Conservation (phyloP, 2,329 filamentous ascomycete species). For the Elsinoe arachidis region DNA sequence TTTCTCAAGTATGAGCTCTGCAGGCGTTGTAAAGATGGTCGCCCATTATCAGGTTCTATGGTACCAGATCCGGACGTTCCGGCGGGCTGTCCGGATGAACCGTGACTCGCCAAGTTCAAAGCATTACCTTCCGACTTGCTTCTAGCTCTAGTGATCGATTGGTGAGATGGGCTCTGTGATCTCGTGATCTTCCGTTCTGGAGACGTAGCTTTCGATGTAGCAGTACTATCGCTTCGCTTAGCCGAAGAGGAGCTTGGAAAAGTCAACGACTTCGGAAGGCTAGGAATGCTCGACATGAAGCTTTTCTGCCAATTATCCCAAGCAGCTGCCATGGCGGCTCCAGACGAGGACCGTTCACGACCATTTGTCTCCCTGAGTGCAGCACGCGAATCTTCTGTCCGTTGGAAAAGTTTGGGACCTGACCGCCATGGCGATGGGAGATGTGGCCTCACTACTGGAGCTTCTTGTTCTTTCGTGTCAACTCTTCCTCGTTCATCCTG, state of each 20-base stretch:
- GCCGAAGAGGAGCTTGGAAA: constrained; percentile 22
- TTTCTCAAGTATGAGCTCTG: constrained; percentile 39
- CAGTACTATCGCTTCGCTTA: constrained; percentile 12
- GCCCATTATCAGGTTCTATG: neutral
- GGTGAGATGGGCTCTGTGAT: neutral
- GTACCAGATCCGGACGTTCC: neutral
- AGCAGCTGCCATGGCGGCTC: constrained; percentile 12
- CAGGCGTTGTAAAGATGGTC: constrained; percentile 10
- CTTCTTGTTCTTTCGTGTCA: neutral
- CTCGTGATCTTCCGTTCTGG: neutral
- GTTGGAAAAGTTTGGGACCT: constrained; percentile 29
- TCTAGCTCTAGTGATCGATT: neutral
- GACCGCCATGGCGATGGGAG: constrained; percentile 41
- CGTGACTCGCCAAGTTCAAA: neutral
- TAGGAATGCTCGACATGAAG: constrained; percentile 23
- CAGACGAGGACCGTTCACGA: constrained; percentile 31
- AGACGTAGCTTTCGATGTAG: constrained; percentile 2
- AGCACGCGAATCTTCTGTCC: constrained; percentile 29
- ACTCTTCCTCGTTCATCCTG: constrained; percentile 7
- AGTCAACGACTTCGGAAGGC: constrained; percentile 24
- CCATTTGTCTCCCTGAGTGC: constrained; percentile 33
- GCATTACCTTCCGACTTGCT: constrained; percentile 9
- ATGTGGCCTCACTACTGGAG: constrained; percentile 15
- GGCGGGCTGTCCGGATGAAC: neutral
- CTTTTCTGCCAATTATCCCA: constrained; percentile 21